Evolutionary conservation across 331 rosid species (phyloP), one percentile per base, ranked within the genome.

Genomic region (Rosa hybrid): DNA sequence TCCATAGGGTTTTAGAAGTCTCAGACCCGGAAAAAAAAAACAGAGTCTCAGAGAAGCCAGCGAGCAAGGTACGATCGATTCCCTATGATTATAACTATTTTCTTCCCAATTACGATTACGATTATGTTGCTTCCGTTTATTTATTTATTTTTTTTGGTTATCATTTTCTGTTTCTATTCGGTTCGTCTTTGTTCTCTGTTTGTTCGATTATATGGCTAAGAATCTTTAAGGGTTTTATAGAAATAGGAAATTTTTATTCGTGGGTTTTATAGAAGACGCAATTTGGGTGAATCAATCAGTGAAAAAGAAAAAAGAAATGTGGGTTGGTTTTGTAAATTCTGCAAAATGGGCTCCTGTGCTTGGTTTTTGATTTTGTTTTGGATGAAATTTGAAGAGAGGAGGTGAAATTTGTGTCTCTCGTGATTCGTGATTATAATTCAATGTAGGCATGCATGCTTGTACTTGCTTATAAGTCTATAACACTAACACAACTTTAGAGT

Each of bases 1-100:
- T 3, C 13, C 20, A 12, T 48, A 77, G 73, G 75, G 71, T 46
- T 59, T 77, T 86, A 90, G 88, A 34, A 88, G 90, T 84, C 67
- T 86, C 67, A 21, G 38, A 14, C 48, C 45, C 46, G 4, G 56
- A 30, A 30, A 30, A 34, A 34, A 34, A 34, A 20, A 42, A n/a
- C 30, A 8, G 45, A 79, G 68, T 48, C 12, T 38, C 75, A 39
- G 56, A 14, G 60, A 4, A 79, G 76, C 50, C 38, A 76, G 25
- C 38, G 50, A 34, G 8, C 20, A 77, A 81, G 92, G 92, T 89
- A 77, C 73, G 45, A 7, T 16, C 8, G 41, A 42, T 12, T 49
- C 18, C 13, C n/a, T 4, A 3, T 45, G 2, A 45, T 45, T 1
- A 45, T 45, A 45, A 9, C 12, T 45, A 45, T 45, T 11, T 45